Conservation (phyloP, 768 basidiomycete species). For the Xerocomellus intermedius region DNA sequence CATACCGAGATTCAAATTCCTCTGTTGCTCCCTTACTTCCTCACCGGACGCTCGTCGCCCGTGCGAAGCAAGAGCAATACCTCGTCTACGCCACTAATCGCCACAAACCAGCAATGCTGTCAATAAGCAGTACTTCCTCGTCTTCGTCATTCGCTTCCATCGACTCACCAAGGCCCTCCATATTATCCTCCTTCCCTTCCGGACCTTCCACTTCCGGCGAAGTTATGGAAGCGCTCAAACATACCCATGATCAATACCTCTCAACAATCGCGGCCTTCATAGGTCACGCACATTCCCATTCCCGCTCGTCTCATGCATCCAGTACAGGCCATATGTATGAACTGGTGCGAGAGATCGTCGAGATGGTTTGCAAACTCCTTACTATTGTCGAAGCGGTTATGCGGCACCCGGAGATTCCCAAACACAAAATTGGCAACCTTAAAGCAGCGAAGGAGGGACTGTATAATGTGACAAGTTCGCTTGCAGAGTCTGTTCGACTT, state of each 20-base stretch:
- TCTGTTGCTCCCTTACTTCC: slow-evolving; percentile 36
- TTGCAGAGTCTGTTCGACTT: slow-evolving; percentile 84
- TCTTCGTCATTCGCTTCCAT: slow-evolving; percentile 67
- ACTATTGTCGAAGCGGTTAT: slow-evolving; percentile 89
- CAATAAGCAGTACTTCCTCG: slow-evolving; percentile 71
- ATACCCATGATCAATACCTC: slow-evolving; percentile 85
- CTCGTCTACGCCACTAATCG: slow-evolving; percentile 34
- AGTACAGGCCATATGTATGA: slow-evolving; percentile 94
- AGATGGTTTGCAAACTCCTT: slow-evolving; percentile 88
- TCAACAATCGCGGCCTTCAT: slow-evolving; percentile 97
- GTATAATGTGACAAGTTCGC: slow-evolving; percentile 79
- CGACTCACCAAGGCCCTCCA: slow-evolving; percentile 46
- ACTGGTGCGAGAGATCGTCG: slow-evolving; percentile 91
- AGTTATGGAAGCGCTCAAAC: slow-evolving; percentile 73
- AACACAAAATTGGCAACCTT: slow-evolving; percentile 62
- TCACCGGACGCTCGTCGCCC: slow-evolving; percentile 26
- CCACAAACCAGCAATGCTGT: slow-evolving; percentile 47
- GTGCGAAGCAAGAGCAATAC: slow-evolving; percentile 41
- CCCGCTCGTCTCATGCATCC: slow-evolving; percentile 85
- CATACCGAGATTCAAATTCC: slow-evolving; percentile 39
- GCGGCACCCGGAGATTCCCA: slow-evolving; percentile 67
- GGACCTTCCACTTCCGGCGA: slow-evolving; percentile 70
- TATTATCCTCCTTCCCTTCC: slow-evolving; percentile 59
- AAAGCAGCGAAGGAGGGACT: slow-evolving; percentile 73
- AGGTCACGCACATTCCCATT: slow-evolving; percentile 93